phyloP scores from a whole-genome alignment of 768 basidiomycete species.

The Sarcodon aspratus region DNA sequence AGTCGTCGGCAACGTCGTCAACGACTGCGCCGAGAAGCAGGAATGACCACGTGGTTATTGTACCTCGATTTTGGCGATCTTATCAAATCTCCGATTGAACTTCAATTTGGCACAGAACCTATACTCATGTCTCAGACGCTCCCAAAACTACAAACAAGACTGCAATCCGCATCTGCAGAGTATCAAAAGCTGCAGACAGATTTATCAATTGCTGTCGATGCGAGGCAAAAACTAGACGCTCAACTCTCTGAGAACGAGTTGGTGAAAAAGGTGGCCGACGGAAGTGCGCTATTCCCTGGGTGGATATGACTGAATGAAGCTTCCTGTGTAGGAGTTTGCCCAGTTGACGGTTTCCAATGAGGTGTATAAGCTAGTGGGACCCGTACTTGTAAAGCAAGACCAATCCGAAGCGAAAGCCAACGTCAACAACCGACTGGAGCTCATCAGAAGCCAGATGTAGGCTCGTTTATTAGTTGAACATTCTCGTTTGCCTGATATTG shows the following conservation, averaged over 20 bases:
- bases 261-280: slow-evolving; percentile 64
- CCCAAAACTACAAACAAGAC: slow-evolving; percentile 29
- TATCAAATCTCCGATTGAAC: too few species aligned
- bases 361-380: slow-evolving; percentile 87
- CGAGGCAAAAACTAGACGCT: slow-evolving; percentile 78
- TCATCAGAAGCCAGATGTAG: slow-evolving; percentile 83
- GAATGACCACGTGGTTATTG: background rate
- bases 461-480: slow-evolving; percentile 14
- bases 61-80: background rate
- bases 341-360: slow-evolving; percentile 62
- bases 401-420: slow-evolving; percentile 77
- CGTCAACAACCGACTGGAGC: slow-evolving; percentile 83
- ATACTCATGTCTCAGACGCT: background rate
- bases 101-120: too few species aligned
- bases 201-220: slow-evolving; percentile 62
- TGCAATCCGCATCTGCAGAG: slow-evolving; percentile 61
- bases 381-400: slow-evolving; percentile 85
- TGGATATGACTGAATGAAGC: background rate
- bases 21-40: too few species aligned
- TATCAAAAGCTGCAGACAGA: slow-evolving; percentile 79
- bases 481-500: background rate
- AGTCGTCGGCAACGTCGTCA: background rate
- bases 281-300: background rate
- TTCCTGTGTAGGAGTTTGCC: slow-evolving; percentile 63
- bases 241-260: slow-evolving; percentile 87